phyloP scores from a whole-genome alignment of 2,329 filamentous ascomycete species.

The Ilyonectria robusta region DNA sequence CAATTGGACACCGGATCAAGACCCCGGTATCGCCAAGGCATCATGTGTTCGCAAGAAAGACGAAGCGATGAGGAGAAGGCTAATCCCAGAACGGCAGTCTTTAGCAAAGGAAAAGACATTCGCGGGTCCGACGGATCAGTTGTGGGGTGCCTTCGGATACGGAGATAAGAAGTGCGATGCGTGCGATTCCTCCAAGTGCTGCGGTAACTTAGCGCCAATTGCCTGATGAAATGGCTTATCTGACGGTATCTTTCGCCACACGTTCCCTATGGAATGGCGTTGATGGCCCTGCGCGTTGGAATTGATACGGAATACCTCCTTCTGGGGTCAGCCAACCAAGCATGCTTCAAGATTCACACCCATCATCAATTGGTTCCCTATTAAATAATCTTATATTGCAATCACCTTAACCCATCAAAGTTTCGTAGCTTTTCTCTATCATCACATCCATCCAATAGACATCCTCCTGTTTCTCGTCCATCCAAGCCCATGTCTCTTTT shows the following conservation, averaged over 20 bases:
- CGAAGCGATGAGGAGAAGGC: conserved; percentile 1
- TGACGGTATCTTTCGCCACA: not conserved
- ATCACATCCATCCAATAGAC: conserved; percentile 62
- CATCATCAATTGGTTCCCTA: not conserved
- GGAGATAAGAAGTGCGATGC: conserved; percentile 6
- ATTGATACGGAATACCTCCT: too few species aligned
- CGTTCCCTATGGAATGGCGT: too few species aligned
- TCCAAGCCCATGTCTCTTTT: conserved; percentile 40
- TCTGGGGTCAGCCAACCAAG: too few species aligned
- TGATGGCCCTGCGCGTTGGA: too few species aligned
- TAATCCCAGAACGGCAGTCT: conserved; percentile 30
- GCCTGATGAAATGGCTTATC: too few species aligned
- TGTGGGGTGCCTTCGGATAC: conserved; percentile 7
- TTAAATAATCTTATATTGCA: not conserved
- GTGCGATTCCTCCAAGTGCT: not conserved
- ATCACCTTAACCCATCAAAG: conserved; percentile 43
- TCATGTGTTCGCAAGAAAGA: conserved; percentile 31
- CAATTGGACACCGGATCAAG: not conserved
- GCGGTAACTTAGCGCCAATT: too few species aligned
- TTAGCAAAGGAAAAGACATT: conserved; percentile 31
- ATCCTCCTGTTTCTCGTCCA: conserved; percentile 54
- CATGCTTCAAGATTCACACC: too few species aligned
- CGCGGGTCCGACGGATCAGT: conserved; percentile 1
- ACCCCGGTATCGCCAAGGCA: conserved; percentile 2
- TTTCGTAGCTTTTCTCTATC: conserved; percentile 49